Conservation (phyloP, 2,329 filamentous ascomycete species). For the Xylaria digitata region DNA sequence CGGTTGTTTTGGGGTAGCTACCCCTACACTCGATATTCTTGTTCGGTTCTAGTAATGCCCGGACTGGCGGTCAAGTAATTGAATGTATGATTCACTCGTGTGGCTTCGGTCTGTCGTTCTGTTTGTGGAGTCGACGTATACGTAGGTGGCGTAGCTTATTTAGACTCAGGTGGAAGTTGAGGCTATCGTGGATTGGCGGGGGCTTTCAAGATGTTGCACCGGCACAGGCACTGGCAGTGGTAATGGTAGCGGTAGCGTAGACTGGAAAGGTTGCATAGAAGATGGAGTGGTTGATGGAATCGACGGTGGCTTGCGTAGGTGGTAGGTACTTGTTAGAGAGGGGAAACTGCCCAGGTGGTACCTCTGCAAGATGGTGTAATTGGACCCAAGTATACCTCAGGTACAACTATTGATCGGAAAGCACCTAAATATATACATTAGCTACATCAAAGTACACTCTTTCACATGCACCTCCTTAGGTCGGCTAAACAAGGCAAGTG, state of each 20-base stretch:
- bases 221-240: neutral
- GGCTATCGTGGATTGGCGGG: conserved; percentile 7
- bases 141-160: neutral
- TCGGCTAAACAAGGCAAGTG: conserved; percentile 34
- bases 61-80: conserved; percentile 7
- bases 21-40: conserved; percentile 18
- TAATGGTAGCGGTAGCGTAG: neutral
- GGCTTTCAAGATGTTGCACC: neutral
- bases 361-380: neutral
- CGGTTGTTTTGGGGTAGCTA: conserved; percentile 36
- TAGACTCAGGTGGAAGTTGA: neutral
- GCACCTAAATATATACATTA: too few species aligned
- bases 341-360: conserved; percentile 13
- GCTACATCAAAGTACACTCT: too few species aligned
- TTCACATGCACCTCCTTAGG: neutral
- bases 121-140: conserved; percentile 4
- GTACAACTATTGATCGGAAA: too few species aligned
- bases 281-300: conserved; percentile 11
- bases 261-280: conserved; percentile 22
- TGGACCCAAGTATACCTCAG: neutral
- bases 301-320: neutral
- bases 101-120: neutral
- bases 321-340: neutral
- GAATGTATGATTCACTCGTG: neutral
- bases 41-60: conserved; percentile 7